Evolutionary conservation across 352 stramenopile genomes (phyloP).

Genomic region (Sclerospora graminicola): DNA sequence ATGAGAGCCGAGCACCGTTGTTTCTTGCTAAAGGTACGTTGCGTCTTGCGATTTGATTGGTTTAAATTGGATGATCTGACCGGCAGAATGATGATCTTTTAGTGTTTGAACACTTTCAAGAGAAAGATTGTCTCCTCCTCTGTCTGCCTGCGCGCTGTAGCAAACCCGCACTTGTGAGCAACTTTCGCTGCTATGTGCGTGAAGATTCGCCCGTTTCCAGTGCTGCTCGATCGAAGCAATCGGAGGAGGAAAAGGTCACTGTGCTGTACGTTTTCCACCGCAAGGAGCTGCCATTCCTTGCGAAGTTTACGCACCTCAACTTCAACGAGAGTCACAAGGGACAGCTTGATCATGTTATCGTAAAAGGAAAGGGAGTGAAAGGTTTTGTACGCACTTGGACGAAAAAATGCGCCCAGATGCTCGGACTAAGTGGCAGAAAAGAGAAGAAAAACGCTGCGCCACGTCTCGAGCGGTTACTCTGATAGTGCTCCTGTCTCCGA

Average conservation of each 20-base stretch:
- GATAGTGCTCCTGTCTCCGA: no score
- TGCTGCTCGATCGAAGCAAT: conserved; percentile 19
- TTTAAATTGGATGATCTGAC: no score
- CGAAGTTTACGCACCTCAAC: conserved; percentile 18
- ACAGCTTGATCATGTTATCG: conserved; percentile 25
- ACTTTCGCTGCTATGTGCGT: conserved; percentile 26
- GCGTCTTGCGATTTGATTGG: neutral
- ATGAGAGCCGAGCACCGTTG: conserved; percentile 32
- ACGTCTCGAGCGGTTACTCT: no score
- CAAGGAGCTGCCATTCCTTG: conserved; percentile 52
- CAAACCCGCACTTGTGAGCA: conserved; percentile 29
- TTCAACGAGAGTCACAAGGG: conserved; percentile 1
- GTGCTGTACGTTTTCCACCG: conserved; percentile 51
- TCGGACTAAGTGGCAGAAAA: conserved; percentile 17
- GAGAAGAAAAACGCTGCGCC: conserved; percentile 8
- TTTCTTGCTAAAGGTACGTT: conserved; percentile 26
- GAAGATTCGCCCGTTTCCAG: conserved; percentile 30
- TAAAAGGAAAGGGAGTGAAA: conserved; percentile 37
- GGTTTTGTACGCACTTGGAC: neutral
- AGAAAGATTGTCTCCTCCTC: conserved; percentile 50
- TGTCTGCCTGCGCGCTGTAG: conserved; percentile 34
- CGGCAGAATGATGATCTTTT: no score
- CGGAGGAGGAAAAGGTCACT: conserved; percentile 16
- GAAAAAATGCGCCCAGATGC: conserved; percentile 13
- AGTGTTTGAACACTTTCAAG: conserved; percentile 49